A percentile compares a stretch with the other conserved stretches of the same genome.
Conservation (phyloP, 768 basidiomycete genomes). For the Psilocybe cubensis region DNA sequence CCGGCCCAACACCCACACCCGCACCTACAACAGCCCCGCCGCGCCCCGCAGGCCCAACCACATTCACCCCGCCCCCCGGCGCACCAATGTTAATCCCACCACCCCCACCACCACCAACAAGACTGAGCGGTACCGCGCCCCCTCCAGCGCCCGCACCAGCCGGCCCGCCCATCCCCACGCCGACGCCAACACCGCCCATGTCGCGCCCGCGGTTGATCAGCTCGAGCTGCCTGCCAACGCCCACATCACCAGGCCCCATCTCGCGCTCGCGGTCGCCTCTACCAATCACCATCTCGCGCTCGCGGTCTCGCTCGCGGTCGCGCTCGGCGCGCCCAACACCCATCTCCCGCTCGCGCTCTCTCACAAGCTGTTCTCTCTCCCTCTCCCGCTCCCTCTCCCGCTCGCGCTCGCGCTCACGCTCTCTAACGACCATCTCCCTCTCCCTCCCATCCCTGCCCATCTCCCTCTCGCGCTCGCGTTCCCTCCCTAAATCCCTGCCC, state of each 20-base stretch:
- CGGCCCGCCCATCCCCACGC: not conserved
- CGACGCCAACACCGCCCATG: not conserved
- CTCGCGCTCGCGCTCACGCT: conserved; percentile 2
- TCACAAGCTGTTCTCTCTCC: conserved; percentile 3
- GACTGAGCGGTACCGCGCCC: not conserved
- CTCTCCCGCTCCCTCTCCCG: not conserved
- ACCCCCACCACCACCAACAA: not conserved
- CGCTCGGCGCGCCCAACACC: too few relatives aligned
- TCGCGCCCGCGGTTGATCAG: too few relatives aligned
- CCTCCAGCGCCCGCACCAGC: not conserved
- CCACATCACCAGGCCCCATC: not conserved
- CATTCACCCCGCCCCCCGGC: not conserved
- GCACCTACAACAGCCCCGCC: not conserved
- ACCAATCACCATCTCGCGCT: too few relatives aligned
- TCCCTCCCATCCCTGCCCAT: conserved; percentile 1
- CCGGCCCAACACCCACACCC: not conserved
- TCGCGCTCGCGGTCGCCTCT: not conserved
- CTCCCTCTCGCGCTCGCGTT: conserved; percentile 8
- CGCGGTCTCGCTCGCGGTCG: too few relatives aligned
- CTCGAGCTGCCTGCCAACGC: too few relatives aligned
- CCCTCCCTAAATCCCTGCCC: conserved; percentile 2
- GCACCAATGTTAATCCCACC: not conserved
- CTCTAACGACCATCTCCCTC: not conserved
- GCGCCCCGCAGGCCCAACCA: not conserved
- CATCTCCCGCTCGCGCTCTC: conserved; percentile 8